Evolutionary conservation across 2,329 filamentous ascomycete genomes (phyloP).

Genomic region (Nigrospora osmanthi): DNA sequence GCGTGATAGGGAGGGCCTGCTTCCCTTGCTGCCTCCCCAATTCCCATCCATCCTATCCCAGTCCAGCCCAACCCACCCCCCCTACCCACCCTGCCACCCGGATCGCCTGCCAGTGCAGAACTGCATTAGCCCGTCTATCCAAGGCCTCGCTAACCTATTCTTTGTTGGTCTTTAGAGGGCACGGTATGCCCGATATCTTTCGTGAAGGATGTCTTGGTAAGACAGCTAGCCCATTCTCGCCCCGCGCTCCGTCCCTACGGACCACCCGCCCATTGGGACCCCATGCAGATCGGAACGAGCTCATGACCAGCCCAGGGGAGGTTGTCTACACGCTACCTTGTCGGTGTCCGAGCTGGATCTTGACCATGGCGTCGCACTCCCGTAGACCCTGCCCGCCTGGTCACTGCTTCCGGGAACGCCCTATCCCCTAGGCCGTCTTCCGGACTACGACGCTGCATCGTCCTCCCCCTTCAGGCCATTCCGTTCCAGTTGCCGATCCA

Average conservation of each 20-base stretch:
- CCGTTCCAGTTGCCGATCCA: background rate
- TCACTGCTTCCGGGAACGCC: too few species aligned
- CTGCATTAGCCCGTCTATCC: constrained; percentile 24
- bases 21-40: background rate
- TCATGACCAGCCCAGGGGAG: background rate
- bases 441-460: too few species aligned
- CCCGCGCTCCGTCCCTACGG: too few species aligned
- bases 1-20: background rate
- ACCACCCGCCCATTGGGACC: too few species aligned
- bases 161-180: constrained; percentile 49
- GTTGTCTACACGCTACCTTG: too few species aligned
- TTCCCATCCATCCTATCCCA: constrained; percentile 4
- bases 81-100: constrained; percentile 1
- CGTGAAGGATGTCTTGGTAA: constrained; percentile 75
- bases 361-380: too few species aligned
- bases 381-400: too few species aligned
- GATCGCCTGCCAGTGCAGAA: constrained; percentile 3
- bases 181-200: constrained; percentile 80
- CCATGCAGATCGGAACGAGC: background rate
- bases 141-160: constrained; percentile 29
- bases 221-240: constrained; percentile 22
- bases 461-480: too few species aligned
- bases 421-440: too few species aligned
- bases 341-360: too few species aligned
- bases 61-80: background rate